Evolutionary conservation across 306 rosid species (phyloP).

Genomic region (Myrica gale): DNA sequence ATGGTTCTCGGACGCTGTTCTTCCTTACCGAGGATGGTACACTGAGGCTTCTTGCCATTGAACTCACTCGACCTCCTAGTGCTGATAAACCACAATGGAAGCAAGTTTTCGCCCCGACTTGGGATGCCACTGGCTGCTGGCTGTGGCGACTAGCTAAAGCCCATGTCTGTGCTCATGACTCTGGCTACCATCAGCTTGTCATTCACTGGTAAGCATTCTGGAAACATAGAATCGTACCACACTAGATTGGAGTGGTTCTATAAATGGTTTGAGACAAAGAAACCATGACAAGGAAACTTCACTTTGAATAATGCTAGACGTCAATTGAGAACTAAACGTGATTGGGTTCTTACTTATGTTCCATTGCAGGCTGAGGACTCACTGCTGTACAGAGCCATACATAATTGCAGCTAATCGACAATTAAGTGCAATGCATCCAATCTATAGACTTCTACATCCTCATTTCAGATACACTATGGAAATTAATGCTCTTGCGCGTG

Average conservation of each 20-base stretch:
- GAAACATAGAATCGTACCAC: not conserved
- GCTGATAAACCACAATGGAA: slow-evolving; percentile 34
- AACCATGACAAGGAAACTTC: not conserved
- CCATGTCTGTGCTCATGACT: slow-evolving; percentile 40
- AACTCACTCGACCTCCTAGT: slow-evolving; percentile 35
- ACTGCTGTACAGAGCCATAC: slow-evolving; percentile 24
- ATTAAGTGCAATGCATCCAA: slow-evolving; percentile 38
- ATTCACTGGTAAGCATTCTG: slow-evolving; percentile 29
- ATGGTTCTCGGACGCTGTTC: slow-evolving; percentile 40
- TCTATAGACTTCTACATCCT: slow-evolving; percentile 41
- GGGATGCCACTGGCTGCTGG: slow-evolving; percentile 37
- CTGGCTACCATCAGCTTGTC: slow-evolving; percentile 42
- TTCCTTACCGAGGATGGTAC: slow-evolving; percentile 36
- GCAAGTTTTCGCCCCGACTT: slow-evolving; percentile 29
- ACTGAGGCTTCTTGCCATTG: slow-evolving; percentile 39
- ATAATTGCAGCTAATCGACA: too few relatives aligned
- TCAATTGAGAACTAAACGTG: not conserved
- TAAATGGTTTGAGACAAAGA: not conserved
- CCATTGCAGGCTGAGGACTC: slow-evolving; percentile 34
- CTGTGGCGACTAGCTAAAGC: slow-evolving; percentile 40
- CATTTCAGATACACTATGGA: slow-evolving; percentile 35
- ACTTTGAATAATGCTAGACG: not conserved
- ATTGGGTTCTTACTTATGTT: not conserved
- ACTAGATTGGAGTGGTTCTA: not conserved
- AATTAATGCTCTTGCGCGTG: slow-evolving; percentile 21